Percentiles rank a stretch among this genome's conserved stretches.
Conservation (phyloP, 2,329 filamentous ascomycete species). For the Grosmannia penicillata region DNA sequence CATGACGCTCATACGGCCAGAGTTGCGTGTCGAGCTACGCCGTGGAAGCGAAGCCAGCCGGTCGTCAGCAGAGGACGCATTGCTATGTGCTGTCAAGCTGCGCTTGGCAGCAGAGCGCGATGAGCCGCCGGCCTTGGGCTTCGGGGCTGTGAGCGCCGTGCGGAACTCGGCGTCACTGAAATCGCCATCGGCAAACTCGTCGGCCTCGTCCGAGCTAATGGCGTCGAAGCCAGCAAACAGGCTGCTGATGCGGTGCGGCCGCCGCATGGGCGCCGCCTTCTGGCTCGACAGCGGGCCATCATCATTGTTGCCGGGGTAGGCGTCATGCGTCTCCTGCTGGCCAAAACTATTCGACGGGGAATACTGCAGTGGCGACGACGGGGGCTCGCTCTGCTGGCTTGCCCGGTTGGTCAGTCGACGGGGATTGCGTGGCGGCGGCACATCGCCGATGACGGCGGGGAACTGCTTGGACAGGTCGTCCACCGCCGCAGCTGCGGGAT, state of each 20-base stretch:
- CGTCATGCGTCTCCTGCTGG: conserved; percentile 37
- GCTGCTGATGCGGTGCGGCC: conserved; percentile 65
- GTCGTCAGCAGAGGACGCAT: conserved; percentile 31
- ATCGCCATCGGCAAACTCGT: conserved; percentile 47
- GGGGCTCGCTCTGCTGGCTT: conserved; percentile 28
- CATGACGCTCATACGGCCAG: conserved; percentile 17
- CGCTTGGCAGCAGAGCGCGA: conserved; percentile 20
- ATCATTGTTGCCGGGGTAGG: conserved; percentile 68
- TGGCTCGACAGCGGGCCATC: conserved; percentile 54
- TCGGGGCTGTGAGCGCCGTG: conserved; percentile 50
- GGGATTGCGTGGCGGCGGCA: conserved; percentile 47
- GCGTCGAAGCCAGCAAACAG: conserved; percentile 77
- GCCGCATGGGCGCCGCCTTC: conserved; percentile 45
- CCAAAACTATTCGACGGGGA: conserved; percentile 14
- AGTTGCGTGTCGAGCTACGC: conserved; percentile 7
- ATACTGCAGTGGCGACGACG: conserved; percentile 29
- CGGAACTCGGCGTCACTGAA: conserved; percentile 52
- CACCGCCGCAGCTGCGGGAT: conserved; percentile 14
- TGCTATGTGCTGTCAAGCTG: conserved; percentile 21
- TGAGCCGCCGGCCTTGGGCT: conserved; percentile 25
- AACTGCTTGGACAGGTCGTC: conserved; percentile 27
- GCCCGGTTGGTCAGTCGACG: conserved; percentile 33
- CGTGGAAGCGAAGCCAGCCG: conserved; percentile 11
- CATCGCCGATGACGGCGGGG: conserved; percentile 34
- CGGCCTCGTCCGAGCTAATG: conserved; percentile 49